Conservation (phyloP, 2,329 filamentous ascomycete genomes). For the Stachybotrys elegans region DNA sequence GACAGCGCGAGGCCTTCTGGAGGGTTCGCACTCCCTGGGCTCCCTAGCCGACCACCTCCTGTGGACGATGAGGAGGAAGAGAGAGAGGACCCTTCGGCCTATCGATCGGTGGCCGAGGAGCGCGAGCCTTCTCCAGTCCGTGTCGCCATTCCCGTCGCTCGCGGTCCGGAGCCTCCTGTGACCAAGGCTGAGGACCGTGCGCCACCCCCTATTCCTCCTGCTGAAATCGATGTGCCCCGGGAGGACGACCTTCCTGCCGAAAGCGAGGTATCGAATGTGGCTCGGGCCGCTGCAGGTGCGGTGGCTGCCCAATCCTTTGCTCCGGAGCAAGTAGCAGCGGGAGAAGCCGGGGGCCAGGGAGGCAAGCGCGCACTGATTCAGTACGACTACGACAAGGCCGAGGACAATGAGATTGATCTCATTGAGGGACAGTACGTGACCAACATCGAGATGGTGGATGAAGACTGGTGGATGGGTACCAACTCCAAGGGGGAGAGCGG, state of each 20-base stretch:
- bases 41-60: constrained; percentile 59
- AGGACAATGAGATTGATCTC: constrained; percentile 94
- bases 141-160: constrained; percentile 78
- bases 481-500: constrained; percentile 81
- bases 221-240: constrained; percentile 58
- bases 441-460: constrained; percentile 95
- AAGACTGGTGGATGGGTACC: constrained; percentile 98
- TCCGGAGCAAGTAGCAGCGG: constrained; percentile 26
- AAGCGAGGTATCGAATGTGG: constrained; percentile 52
- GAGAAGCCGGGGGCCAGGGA: constrained; percentile 33
- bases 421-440: constrained; percentile 82
- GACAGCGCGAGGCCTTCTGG: constrained; percentile 65
- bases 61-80: constrained; percentile 52
- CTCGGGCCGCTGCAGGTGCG: constrained; percentile 42
- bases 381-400: constrained; percentile 96
- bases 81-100: constrained; percentile 43
- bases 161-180: constrained; percentile 49
- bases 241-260: constrained; percentile 64
- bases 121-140: constrained; percentile 71
- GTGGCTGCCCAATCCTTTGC: constrained; percentile 39
- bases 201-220: constrained; percentile 57
- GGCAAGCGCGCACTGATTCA: constrained; percentile 74
- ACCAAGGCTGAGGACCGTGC: constrained; percentile 45
- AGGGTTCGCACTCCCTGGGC: constrained; percentile 73
- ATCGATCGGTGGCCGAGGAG: constrained; percentile 28